Base-by-base conservation (phyloP, 2,329 filamentous ascomycete genomes). In the Pseudogymnoascus sp. region DNA sequence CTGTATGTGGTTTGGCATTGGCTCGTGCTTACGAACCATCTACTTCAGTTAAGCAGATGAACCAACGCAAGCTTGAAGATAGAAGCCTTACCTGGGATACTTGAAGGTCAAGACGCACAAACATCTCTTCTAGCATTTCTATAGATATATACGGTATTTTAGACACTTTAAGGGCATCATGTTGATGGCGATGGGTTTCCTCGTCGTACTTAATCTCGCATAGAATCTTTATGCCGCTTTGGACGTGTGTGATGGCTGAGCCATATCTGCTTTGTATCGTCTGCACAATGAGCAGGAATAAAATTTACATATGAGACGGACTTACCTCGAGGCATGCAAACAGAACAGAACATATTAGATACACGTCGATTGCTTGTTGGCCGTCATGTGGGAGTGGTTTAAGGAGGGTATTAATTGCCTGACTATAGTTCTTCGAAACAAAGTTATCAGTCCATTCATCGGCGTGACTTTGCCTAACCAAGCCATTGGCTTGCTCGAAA, bases 261-360 rank as follows among this genome's bases (percentile, higher is more conserved):
- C 66, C 65, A 40, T 66, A 66, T 22, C 63, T 68, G 7, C 65
- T 64, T 63, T 67, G 67, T 50, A 70, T 68, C 14, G 64, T 67
- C 64, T 68, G 11, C 26, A 19, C 38, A 46, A 46, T 46, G 22
- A 46, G 41, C 19, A 26, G 41, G 22, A 26, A 8, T 46, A 46
- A n/a, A 46, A 12, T 26, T 24, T 26, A 26, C 6, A 46, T 8
- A 26, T 26, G 12, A 8, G 41, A 26, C 3, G 41, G 6, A 46
- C 41, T 26, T 1, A 46, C 41, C 22, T 46, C 41, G 11, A 46
- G 41, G 41, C 22, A 46, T 26, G 41, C 41, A 46, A 46, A 46
- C 22, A 46, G 5, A n/a, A 46, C 19, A 46, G 41, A 46, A 10
- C 41, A 46, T 26, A 46, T 46, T 12, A 46, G 22, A n/a, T 46